A percentile compares a stretch with the other conserved stretches of the same genome.
Evolutionary conservation across 2,329 filamentous ascomycete genomes (phyloP).

Genomic region (Chrysosporium keratinophilum): DNA sequence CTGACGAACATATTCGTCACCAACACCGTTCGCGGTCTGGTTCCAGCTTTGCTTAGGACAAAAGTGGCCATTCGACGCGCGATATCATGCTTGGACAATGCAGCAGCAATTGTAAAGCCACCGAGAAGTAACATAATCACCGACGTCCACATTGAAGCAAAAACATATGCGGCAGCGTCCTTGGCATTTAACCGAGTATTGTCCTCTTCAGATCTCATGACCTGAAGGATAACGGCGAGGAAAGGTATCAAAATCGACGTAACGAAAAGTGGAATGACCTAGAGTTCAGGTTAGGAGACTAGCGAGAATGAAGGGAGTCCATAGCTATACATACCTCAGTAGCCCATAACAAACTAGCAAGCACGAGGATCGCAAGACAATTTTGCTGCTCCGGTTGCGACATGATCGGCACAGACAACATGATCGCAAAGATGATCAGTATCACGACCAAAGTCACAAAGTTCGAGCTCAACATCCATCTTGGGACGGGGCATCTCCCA

Average conservation of each 20-base stretch:
- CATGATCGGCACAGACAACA: constrained; percentile 74
- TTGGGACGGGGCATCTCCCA: constrained; percentile 62
- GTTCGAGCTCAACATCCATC: constrained; percentile 73
- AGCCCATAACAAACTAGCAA: constrained; percentile 91
- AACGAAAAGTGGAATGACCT: constrained; percentile 93
- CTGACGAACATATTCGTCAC: constrained; percentile 98
- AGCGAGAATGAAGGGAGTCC: background rate
- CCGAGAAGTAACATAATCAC: constrained; percentile 97
- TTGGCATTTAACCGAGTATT: constrained; percentile 65
- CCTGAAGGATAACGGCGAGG: constrained; percentile 72
- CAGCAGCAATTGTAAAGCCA: constrained; percentile 90
- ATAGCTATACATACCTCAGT: constrained; percentile 58
- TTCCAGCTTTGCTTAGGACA: constrained; percentile 90
- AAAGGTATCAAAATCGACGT: constrained; percentile 92
- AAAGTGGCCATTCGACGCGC: constrained; percentile 96
- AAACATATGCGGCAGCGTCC: constrained; percentile 71
- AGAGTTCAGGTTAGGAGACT: background rate
- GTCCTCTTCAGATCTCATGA: constrained; percentile 66
- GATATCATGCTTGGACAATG: constrained; percentile 92
- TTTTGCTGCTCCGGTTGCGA: constrained; percentile 84
- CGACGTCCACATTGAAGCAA: constrained; percentile 96
- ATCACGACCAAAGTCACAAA: constrained; percentile 66
- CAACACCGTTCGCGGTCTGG: constrained; percentile 75
- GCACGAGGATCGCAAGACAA: constrained; percentile 83
- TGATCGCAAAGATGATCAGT: constrained; percentile 59